These are phyloP conservation scores for Daldinia sp. DNA, from an alignment of 2,329 filamentous ascomycete species.

Conservation along the genomic window DNA sequence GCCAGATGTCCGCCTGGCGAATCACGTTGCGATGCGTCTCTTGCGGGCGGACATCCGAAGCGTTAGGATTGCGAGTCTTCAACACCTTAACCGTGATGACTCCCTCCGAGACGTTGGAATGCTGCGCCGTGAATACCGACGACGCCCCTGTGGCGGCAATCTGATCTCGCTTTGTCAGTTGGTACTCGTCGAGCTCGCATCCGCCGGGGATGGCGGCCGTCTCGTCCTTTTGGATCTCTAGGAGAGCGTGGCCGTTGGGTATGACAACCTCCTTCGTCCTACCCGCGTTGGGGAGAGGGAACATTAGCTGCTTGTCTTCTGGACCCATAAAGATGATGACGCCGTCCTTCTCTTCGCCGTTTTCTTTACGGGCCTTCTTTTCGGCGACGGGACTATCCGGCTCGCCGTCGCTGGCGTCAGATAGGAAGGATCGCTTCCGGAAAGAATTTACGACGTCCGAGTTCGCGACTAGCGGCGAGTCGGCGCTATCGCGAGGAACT, in stretches of 20 bases:
- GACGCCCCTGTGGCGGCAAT: constrained; percentile 64
- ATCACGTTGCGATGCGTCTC: constrained; percentile 64
- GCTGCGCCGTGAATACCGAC: constrained; percentile 63
- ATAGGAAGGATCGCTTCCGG: constrained; percentile 59
- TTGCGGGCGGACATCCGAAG: constrained; percentile 54
- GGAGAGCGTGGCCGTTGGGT: constrained; percentile 58
- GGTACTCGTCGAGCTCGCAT: constrained; percentile 62
- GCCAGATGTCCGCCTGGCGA: constrained; percentile 67
- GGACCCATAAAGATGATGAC: constrained; percentile 64
- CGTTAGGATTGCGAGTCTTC: constrained; percentile 58
- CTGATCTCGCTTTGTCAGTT: constrained; percentile 63
- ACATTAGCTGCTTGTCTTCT: constrained; percentile 59
- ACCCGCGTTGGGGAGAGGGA: constrained; percentile 58
- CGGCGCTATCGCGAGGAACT: constrained; percentile 43
- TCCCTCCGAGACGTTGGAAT: constrained; percentile 61
- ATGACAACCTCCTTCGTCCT: constrained; percentile 58
- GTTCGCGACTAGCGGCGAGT: constrained; percentile 43
- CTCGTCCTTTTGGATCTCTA: constrained; percentile 60
- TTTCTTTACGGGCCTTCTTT: constrained; percentile 53
- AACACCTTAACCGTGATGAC: constrained; percentile 69
- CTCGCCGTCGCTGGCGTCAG: constrained; percentile 52
- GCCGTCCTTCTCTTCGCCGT: constrained; percentile 50
- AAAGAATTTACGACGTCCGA: constrained; percentile 54
- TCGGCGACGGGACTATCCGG: constrained; percentile 45
- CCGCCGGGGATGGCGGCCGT: constrained; percentile 59